These are phyloP conservation scores for Cryptomeria japonica DNA, from an alignment of 75 land plant species.

Conservation along the genomic window DNA sequence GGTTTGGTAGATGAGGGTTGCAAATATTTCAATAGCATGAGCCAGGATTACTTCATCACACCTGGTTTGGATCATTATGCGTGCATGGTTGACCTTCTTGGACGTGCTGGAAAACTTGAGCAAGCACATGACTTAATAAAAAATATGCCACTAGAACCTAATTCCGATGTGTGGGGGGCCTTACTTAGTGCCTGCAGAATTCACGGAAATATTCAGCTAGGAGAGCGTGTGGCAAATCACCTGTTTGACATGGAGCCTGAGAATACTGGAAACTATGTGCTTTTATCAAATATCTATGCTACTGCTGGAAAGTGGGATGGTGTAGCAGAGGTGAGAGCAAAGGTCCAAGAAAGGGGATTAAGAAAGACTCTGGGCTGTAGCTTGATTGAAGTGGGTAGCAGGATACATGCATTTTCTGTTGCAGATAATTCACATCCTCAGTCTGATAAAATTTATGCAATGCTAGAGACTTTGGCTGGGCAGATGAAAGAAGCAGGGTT, in stretches of 20 bases:
- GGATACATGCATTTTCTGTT: slow-evolving; percentile 7
- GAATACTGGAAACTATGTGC: slow-evolving; percentile 14
- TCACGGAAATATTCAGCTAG: slow-evolving; percentile 16
- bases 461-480: background rate
- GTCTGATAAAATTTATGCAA: slow-evolving; percentile 7
- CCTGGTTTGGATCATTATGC: slow-evolving; percentile 23
- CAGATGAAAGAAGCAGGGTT: slow-evolving; percentile 10
- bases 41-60: slow-evolving; percentile 9
- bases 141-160: slow-evolving; percentile 20
- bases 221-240: slow-evolving; percentile 5
- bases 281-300: slow-evolving; percentile 27
- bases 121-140: slow-evolving; percentile 9
- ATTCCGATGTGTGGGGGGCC: slow-evolving; percentile 11
- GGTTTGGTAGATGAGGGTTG: slow-evolving; percentile 9
- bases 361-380: background rate
- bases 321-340: slow-evolving; percentile 7
- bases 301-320: slow-evolving; percentile 1
- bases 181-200: slow-evolving; percentile 21
- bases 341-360: background rate
- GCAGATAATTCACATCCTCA: slow-evolving; percentile 10
- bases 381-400: slow-evolving; percentile 5
- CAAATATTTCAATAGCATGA: slow-evolving; percentile 15
- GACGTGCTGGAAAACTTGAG: slow-evolving; percentile 19
- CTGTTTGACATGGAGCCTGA: slow-evolving; percentile 13
- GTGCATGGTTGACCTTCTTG: slow-evolving; percentile 26